Evolutionary conservation across 495 filamentous ascomycete species (phyloP), one percentile per base, ranked within the genome.

Genomic region (Aspergillus haitiensis): DNA sequence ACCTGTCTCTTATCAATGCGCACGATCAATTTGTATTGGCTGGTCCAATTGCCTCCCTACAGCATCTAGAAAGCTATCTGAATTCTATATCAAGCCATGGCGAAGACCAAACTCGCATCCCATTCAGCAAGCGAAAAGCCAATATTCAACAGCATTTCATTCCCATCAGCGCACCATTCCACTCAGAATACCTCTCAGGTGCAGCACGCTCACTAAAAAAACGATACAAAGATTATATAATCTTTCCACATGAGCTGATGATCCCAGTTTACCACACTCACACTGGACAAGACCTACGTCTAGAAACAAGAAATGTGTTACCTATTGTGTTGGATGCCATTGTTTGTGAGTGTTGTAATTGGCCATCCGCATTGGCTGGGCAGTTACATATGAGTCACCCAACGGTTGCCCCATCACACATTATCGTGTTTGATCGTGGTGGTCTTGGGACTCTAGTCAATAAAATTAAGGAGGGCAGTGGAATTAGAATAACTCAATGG

Each of bases 191-290:
- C 42, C 70, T 76, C 5, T 40, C 36, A 7, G 36, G 46, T 7
- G 70, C 67, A 12, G 64, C 60, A 1, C 39, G 55, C 1, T 36
- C 45, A 10, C 13, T 72, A 0, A 64, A 66, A n/a, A 53, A 51
- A 18, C 60, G 59, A 12, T 66, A 71, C 32, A 12, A 55, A 11
- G 56, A 58, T 11, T 45, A 51, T 39, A 33, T 47, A 2, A 58
- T 76, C 27, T 27, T 55, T 13, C 7, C 56, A 12, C 44, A 62
- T 5, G 46, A 69, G 18, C 65, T 75, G 1, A 36, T 31, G n/a
- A 67, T 76, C 16, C 67, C 72, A 4, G 73, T 76, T 0, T 76
- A 66, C 56, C 65, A 73, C 55, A 77, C 72, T 5, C 46, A 56
- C 12, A 70, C 71, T 2, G 74, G 72, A 6, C 52, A 61, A 15